A percentile compares a stretch with the other conserved stretches of the same genome.
Conservation (phyloP, 2,329 filamentous ascomycete species). For the Domatiomyces globalis region DNA sequence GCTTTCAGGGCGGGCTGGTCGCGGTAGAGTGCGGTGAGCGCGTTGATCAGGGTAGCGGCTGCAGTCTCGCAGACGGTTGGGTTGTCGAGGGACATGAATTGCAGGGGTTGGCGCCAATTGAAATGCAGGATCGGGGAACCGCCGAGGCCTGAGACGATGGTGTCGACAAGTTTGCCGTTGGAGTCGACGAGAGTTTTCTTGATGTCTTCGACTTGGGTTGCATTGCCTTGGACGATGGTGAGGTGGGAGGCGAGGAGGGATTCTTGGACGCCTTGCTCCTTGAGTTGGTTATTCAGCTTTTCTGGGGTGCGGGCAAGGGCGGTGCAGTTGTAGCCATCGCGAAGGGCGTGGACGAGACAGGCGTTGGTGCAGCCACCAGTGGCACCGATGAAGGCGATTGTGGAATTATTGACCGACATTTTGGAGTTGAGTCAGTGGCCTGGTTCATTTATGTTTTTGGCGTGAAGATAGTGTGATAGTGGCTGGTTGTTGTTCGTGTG, state of each 20-base stretch:
- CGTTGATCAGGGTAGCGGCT: conserved; percentile 20
- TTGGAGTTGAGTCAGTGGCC: not conserved
- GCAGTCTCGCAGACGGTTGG: conserved; percentile 24
- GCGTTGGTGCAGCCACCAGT: conserved; percentile 36
- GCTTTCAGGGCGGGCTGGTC: conserved; percentile 2
- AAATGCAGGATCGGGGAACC: conserved; percentile 15
- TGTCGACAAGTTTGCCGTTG: conserved; percentile 23
- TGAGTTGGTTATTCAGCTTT: conserved; percentile 35
- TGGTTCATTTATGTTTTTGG: too few relatives aligned
- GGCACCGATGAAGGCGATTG: conserved; percentile 35
- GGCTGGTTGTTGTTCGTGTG: too few relatives aligned
- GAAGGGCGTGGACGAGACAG: conserved; percentile 32
- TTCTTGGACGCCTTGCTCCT: conserved; percentile 25
- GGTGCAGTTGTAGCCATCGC: conserved; percentile 28
- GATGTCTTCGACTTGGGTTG: conserved; percentile 30
- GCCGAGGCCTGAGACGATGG: conserved; percentile 37
- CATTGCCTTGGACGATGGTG: conserved; percentile 35
- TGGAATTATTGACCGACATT: conserved; percentile 23
- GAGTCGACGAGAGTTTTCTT: conserved; percentile 25
- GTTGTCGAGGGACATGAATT: conserved; percentile 22
- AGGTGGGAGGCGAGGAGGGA: conserved; percentile 26
- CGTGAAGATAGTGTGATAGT: too few relatives aligned
- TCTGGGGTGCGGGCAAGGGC: conserved; percentile 37
- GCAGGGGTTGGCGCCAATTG: conserved; percentile 17
- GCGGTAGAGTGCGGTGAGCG: conserved; percentile 14